Conservation (phyloP, 169 alveolate genomes). For the Miamiensis avidus region DNA sequence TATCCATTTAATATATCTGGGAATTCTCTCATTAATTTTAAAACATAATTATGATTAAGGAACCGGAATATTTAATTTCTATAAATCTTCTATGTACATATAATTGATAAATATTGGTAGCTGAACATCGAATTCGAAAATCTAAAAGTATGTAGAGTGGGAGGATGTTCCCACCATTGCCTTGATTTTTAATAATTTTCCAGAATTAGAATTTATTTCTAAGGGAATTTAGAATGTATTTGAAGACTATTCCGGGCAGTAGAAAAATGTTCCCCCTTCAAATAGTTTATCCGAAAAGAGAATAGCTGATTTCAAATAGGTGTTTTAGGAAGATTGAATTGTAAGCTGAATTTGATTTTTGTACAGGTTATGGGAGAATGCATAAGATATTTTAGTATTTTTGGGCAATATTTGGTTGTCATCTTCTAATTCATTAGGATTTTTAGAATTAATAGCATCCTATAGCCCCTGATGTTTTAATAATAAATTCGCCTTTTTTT, state of each 20-base stretch:
- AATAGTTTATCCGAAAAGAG: constrained; percentile 20
- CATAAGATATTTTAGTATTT: not conserved
- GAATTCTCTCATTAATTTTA: constrained; percentile 50
- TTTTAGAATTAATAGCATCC: too few relatives aligned
- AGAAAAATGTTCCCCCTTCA: constrained; percentile 12
- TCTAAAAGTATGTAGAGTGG: constrained; percentile 19
- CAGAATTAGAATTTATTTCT: constrained; percentile 11
- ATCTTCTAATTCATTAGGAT: too few relatives aligned
- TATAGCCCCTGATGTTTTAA: constrained; percentile 7
- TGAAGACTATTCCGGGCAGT: constrained; percentile 3
- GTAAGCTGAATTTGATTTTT: constrained; percentile 1
- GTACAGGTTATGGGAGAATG: constrained; percentile 3
- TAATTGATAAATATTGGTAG: constrained; percentile 38
- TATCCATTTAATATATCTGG: constrained; percentile 54
- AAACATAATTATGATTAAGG: constrained; percentile 35
- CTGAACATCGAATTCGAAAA: constrained; percentile 8
- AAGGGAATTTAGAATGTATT: constrained; percentile 16
- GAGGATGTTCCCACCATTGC: constrained; percentile 11
- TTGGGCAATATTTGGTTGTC: not conserved
- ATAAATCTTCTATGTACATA: constrained; percentile 3
- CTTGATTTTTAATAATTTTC: constrained; percentile 5
- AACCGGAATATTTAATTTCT: constrained; percentile 16
- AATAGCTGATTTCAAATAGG: constrained; percentile 2
- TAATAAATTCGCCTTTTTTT: constrained; percentile 9
- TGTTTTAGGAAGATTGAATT: not conserved